Percentiles rank a stretch among this genome's conserved stretches.
Conservation (phyloP, 1,284 basidiomycete species). For the Leccinum pachyderme region DNA sequence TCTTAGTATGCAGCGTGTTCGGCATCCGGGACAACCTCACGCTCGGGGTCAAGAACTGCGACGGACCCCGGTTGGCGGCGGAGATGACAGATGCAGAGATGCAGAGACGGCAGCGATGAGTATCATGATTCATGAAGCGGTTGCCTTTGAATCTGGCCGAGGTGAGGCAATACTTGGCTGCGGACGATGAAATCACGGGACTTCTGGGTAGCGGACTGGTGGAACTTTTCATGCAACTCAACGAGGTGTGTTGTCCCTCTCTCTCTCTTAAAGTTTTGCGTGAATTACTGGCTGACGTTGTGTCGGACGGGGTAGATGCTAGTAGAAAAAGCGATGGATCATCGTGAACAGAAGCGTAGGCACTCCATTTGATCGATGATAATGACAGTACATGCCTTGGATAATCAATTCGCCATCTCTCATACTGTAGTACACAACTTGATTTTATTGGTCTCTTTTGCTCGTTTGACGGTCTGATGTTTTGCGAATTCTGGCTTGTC, state of each 20-base stretch:
- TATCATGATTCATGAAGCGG: conserved; percentile 11
- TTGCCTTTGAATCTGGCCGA: conserved; percentile 25
- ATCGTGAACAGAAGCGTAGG: conserved; percentile 1
- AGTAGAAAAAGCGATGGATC: conserved; percentile 11
- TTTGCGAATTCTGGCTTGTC: too few species aligned
- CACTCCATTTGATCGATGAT: conserved; percentile 15
- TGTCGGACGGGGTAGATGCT: conserved; percentile 14
- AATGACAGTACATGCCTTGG: too few species aligned
- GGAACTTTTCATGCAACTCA: conserved; percentile 21
- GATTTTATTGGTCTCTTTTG: too few species aligned
- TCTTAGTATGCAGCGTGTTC: conserved; percentile 37
- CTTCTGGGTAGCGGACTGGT: conserved; percentile 22
- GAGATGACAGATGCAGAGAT: conserved; percentile 21
- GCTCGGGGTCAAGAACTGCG: conserved; percentile 14
- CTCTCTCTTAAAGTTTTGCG: not conserved
- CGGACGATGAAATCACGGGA: conserved; percentile 17
- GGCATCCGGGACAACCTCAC: conserved; percentile 30
- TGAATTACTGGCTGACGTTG: not conserved
- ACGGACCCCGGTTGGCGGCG: conserved; percentile 1
- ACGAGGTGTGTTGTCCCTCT: conserved; percentile 16
- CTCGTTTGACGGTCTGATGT: too few species aligned
- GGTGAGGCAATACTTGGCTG: conserved; percentile 19
- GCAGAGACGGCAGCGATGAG: conserved; percentile 9
- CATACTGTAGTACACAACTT: too few species aligned
- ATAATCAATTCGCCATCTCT: too few species aligned